Conservation (phyloP, 176 grass and related monocot species). For the Rhynchospora breviuscula region DNA sequence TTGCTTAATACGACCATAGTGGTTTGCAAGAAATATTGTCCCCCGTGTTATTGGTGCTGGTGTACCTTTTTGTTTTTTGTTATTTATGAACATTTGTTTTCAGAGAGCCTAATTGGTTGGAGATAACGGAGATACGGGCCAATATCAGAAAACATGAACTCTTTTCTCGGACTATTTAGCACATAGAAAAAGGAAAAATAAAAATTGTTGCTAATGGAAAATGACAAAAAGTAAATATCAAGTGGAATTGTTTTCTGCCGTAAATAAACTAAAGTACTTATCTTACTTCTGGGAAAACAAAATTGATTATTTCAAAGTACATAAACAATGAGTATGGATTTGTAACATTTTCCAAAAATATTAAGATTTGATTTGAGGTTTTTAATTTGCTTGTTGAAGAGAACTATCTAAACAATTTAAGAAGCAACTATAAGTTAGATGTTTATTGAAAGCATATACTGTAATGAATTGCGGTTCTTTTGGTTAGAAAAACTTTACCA, state of each 20-base stretch:
- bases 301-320: not conserved
- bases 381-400: not conserved
- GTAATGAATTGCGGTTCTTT: not conserved
- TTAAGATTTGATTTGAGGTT: not conserved
- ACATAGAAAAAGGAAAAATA: not conserved
- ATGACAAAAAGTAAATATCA: not conserved
- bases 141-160: not conserved
- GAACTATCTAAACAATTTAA: not conserved
- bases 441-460: not conserved
- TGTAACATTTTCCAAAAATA: not conserved
- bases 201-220: not conserved
- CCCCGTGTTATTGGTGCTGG: not conserved
- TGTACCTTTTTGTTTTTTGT: slow-evolving; percentile 18
- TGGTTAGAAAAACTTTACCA: not conserved
- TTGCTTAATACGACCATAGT: not conserved
- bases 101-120: not conserved
- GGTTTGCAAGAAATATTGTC: not conserved
- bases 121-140: not conserved
- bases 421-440: too few species aligned
- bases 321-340: not conserved
- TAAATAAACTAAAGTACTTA: not conserved
- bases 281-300: not conserved
- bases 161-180: not conserved
- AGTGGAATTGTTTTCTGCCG: not conserved
- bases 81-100: slow-evolving; percentile 16